A percentile compares a stretch with the other conserved stretches of the same genome.
Conservation (phyloP, 768 basidiomycete genomes). For the Auriscalpium vulgare region DNA sequence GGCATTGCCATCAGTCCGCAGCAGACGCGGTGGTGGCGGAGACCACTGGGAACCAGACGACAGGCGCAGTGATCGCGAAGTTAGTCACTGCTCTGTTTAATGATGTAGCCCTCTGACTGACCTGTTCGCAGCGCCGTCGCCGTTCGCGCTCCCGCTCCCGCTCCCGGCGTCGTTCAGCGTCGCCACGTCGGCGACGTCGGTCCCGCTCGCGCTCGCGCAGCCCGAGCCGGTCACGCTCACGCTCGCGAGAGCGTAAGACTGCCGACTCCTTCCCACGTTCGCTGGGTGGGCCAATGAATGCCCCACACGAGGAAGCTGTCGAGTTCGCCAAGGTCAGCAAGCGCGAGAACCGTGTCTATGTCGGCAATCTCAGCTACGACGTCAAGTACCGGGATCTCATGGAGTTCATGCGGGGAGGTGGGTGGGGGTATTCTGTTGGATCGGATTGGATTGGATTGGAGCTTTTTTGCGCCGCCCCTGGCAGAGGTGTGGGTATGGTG, state of each 20-base stretch:
- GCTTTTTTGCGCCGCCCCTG: slow-evolving; percentile 9
- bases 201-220: slow-evolving; percentile 56
- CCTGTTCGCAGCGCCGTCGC: slow-evolving; percentile 6
- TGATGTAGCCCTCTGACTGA: not conserved
- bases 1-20: slow-evolving; percentile 33
- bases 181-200: slow-evolving; percentile 58
- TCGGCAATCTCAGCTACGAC: slow-evolving; percentile 98
- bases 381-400: slow-evolving; percentile 98
- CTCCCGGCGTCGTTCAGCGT: slow-evolving; percentile 60
- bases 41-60: slow-evolving; percentile 88
- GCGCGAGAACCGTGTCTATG: slow-evolving; percentile 97
- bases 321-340: slow-evolving; percentile 96
- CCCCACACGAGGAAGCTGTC: slow-evolving; percentile 86
- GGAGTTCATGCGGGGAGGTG: slow-evolving; percentile 99
- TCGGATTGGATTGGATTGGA: slow-evolving; percentile 35
- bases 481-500: not conserved
- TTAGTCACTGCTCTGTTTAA: slow-evolving; percentile 26
- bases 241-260: slow-evolving; percentile 48
- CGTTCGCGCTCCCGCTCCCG: slow-evolving; percentile 57
- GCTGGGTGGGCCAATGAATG: slow-evolving; percentile 85
- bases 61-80: slow-evolving; percentile 58
- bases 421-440: slow-evolving; percentile 70
- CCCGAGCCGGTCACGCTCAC: slow-evolving; percentile 47
- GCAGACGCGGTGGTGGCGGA: slow-evolving; percentile 33
- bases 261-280: slow-evolving; percentile 68